A percentile compares a stretch with the other conserved stretches of the same genome.
These are phyloP conservation scores for Didymella segeticola DNA, from an alignment of 2,329 filamentous ascomycete genomes.

Conservation along the genomic window DNA sequence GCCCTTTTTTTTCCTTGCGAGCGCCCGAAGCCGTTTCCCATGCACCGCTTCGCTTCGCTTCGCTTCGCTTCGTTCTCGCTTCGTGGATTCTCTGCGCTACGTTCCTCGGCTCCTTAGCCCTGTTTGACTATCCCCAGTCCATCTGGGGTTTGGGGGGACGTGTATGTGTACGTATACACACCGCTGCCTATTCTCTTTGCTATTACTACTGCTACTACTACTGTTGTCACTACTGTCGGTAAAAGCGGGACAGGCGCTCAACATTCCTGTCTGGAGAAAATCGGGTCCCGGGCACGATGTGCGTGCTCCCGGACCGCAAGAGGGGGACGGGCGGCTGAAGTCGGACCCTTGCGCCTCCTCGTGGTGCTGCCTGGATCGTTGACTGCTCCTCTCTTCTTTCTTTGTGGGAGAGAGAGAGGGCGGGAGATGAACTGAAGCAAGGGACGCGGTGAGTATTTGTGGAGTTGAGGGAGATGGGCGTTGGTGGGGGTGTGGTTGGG, in stretches of 20 bases:
- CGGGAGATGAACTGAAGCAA: conserved; percentile 44
- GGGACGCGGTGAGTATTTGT: conserved; percentile 28
- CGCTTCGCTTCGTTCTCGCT: conserved; percentile 8
- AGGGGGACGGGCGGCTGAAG: conserved; percentile 44
- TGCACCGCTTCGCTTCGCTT: conserved; percentile 15
- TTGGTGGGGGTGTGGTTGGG: too few relatives aligned
- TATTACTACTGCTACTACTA: too few relatives aligned
- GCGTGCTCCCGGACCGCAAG: too few relatives aligned
- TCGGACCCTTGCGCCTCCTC: conserved; percentile 48
- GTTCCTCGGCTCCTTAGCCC: too few relatives aligned
- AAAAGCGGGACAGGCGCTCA: conserved; percentile 21
- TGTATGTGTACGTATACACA: not conserved
- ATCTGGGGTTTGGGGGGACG: too few relatives aligned
- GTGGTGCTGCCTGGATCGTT: conserved; percentile 47
- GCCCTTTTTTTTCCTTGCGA: conserved; percentile 6
- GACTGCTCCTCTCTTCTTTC: conserved; percentile 11
- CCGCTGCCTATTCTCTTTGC: not conserved
- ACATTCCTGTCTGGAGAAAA: conserved; percentile 30
- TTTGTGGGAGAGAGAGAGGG: too few relatives aligned
- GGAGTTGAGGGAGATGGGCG: too few relatives aligned
- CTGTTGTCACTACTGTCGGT: conserved; percentile 8
- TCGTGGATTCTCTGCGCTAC: not conserved
- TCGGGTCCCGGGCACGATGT: too few relatives aligned
- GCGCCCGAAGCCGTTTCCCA: conserved; percentile 5
- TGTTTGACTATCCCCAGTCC: conserved; percentile 9